phyloP scores from a whole-genome alignment of 305 asterid genomes.

The Fraxinus ornus region DNA sequence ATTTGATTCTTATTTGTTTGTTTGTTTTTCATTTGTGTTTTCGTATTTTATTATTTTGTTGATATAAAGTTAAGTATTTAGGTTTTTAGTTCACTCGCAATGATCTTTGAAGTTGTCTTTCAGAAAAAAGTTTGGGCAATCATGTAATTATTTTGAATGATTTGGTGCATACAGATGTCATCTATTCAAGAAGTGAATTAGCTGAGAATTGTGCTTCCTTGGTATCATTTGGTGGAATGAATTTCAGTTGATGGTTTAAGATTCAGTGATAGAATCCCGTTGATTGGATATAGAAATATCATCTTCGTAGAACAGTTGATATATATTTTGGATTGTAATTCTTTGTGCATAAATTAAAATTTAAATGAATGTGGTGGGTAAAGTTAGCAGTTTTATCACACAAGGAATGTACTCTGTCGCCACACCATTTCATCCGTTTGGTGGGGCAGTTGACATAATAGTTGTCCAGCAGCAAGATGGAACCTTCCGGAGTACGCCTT shows the following conservation, averaged over 20 bases:
- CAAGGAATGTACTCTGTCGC: slow-evolving; percentile 9
- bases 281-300: slow-evolving; percentile 16
- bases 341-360: slow-evolving; percentile 39
- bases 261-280: background rate
- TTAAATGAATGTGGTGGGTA: slow-evolving; percentile 84
- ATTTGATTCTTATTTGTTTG: slow-evolving; percentile 18
- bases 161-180: slow-evolving; percentile 56
- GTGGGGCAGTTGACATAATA: slow-evolving; percentile 93
- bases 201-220: slow-evolving; percentile 5
- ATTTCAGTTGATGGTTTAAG: slow-evolving; percentile 16
- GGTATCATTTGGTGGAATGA: slow-evolving; percentile 14
- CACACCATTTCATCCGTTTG: slow-evolving; percentile 95
- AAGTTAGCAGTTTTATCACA: slow-evolving; percentile 68
- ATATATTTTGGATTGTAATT: slow-evolving; percentile 10
- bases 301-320: slow-evolving; percentile 13
- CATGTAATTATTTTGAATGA: slow-evolving; percentile 24
- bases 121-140: slow-evolving; percentile 28
- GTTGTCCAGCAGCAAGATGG: slow-evolving; percentile 81
- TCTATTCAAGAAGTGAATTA: background rate
- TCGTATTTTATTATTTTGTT: slow-evolving; percentile 17
- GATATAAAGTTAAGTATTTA: slow-evolving; percentile 29
- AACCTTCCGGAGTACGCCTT: slow-evolving; percentile 79
- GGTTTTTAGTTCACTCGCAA: slow-evolving; percentile 35
- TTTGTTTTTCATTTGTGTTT: slow-evolving; percentile 15
- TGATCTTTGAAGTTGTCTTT: slow-evolving; percentile 27